phyloP scores from a whole-genome alignment of 257 asterid species.

The Coffea canephora region DNA sequence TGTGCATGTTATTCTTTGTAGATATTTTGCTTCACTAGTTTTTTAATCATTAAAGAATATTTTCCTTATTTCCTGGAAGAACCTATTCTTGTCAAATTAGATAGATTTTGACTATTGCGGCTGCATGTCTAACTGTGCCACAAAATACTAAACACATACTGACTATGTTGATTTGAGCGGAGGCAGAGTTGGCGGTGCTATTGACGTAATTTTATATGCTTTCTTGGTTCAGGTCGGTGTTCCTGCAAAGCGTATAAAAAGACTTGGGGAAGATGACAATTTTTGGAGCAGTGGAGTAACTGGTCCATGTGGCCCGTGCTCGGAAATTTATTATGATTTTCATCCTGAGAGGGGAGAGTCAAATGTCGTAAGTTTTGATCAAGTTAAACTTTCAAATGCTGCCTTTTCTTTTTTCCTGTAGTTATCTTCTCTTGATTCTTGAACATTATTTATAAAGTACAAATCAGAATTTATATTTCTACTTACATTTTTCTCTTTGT shows the following conservation, averaged over 20 bases:
- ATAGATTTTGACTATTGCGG: background rate
- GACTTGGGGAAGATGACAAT: conserved; percentile 92
- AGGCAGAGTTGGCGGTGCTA: background rate
- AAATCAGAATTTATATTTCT: background rate
- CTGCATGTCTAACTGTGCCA: background rate
- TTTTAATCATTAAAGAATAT: background rate
- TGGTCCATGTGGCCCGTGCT: conserved; percentile 98
- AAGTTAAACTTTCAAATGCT: conserved; percentile 7
- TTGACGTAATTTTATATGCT: conserved; percentile 11
- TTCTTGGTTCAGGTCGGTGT: conserved; percentile 63
- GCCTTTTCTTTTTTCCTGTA: background rate
- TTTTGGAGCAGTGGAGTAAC: conserved; percentile 96
- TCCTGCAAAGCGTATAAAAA: conserved; percentile 67
- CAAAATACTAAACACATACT: background rate
- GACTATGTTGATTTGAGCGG: background rate
- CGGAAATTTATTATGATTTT: conserved; percentile 90
- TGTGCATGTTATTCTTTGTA: background rate
- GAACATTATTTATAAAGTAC: background rate
- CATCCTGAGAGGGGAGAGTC: conserved; percentile 77
- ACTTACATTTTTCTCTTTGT: conserved; percentile 5
- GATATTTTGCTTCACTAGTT: background rate
- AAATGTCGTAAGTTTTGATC: conserved; percentile 54
- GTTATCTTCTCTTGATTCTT: conserved; percentile 10
- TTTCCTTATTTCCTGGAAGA: background rate
- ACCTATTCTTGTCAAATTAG: background rate